Evolutionary conservation across 768 basidiomycete species (phyloP), one percentile per base, ranked within the genome.

Genomic region (Tricholoma furcatifolium): DNA sequence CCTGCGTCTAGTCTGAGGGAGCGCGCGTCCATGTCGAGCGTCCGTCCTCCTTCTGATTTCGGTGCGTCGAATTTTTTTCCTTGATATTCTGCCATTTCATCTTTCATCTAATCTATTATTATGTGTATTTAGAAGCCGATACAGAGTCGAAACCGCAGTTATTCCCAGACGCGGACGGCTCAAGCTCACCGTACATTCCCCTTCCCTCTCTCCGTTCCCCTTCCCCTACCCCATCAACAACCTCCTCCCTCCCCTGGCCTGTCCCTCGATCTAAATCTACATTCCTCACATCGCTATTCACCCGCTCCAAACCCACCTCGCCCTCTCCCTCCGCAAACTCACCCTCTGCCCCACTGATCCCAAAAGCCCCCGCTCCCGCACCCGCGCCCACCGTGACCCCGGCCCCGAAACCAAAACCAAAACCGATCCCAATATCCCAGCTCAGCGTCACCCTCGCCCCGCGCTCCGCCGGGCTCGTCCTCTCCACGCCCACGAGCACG

Each of bases 361-460:
- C n/a, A n/a, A n/a, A n/a, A n/a, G n/a, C n/a, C n/a, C n/a, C n/a
- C n/a, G n/a, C n/a, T n/a, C n/a, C n/a, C n/a, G n/a, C n/a, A n/a
- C n/a, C n/a, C n/a, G n/a, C n/a, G n/a, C n/a, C n/a, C n/a, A n/a
- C n/a, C n/a, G n/a, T n/a, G n/a, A n/a, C n/a, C n/a, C n/a, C n/a
- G n/a, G n/a, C n/a, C n/a, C n/a, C n/a, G n/a, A n/a, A n/a, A n/a
- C n/a, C n/a, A n/a, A n/a, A n/a, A n/a, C n/a, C n/a, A n/a, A 17
- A 42, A 21, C 21, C 36, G 12, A 50, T 57, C 1, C 71, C 74
- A 12, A 57, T 79, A 78, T 60, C 53, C 67, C 3, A 51, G 60
- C 6, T 62, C 78, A 15, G 66, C 72, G 6, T 79, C 7, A 70
- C 77, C 0, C 74, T 80, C 61, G 70, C 74, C 7, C 70, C 75